Conservation (phyloP, 2,329 filamentous ascomycete genomes). For the Aspergillus pseudotamarii region DNA sequence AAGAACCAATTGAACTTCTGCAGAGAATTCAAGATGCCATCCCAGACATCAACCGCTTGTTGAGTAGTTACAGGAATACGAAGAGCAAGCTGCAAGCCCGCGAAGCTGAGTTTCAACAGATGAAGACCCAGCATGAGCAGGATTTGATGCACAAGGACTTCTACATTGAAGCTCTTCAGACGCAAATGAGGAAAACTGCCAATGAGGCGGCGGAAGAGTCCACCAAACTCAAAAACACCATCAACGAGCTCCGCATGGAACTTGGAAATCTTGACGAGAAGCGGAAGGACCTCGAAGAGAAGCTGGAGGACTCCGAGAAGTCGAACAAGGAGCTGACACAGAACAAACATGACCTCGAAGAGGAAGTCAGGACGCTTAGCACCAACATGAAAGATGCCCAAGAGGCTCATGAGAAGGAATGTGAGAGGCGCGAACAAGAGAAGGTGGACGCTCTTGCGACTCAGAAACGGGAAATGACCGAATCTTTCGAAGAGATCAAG, state of each 20-base stretch:
- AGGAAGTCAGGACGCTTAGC: conserved; percentile 40
- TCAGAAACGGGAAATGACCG: conserved; percentile 52
- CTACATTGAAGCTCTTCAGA: conserved; percentile 55
- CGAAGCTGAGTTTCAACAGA: conserved; percentile 53
- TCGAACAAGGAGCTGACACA: conserved; percentile 49
- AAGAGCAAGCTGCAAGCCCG: conserved; percentile 53
- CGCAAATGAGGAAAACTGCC: conserved; percentile 53
- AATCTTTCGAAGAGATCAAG: conserved; percentile 51
- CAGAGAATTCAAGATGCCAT: conserved; percentile 50
- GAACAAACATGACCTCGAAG: conserved; percentile 49
- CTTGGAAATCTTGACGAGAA: conserved; percentile 55
- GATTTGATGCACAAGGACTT: conserved; percentile 56
- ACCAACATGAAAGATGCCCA: conserved; percentile 44
- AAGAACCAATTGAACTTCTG: conserved; percentile 44
- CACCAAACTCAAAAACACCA: conserved; percentile 43
- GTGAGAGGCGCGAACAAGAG: conserved; percentile 35
- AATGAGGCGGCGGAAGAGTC: conserved; percentile 55
- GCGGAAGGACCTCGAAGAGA: conserved; percentile 54
- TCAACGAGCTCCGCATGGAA: conserved; percentile 54
- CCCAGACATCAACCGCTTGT: conserved; percentile 49
- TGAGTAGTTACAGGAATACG: conserved; percentile 53
- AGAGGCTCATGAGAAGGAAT: conserved; percentile 47
- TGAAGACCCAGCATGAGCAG: conserved; percentile 54
- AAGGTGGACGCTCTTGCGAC: conserved; percentile 37
- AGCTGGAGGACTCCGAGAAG: conserved; percentile 47